phyloP scores from a whole-genome alignment of 2,329 filamentous ascomycete genomes.

The Colletotrichum sp. region DNA sequence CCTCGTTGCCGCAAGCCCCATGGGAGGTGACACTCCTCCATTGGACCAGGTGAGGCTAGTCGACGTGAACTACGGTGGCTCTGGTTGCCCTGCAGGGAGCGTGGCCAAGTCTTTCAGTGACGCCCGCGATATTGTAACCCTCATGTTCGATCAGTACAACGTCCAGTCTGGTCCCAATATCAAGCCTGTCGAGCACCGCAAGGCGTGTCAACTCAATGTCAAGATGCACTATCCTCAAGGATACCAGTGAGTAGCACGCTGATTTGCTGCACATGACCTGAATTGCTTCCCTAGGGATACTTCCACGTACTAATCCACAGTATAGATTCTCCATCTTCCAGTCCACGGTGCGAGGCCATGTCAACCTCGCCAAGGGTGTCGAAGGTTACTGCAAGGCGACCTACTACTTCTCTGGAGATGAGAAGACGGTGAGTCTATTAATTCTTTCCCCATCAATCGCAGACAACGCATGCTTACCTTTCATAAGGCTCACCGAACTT shows the following conservation, averaged over 20 bases:
- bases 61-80: conserved; percentile 29
- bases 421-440: conserved; percentile 38
- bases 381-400: conserved; percentile 54
- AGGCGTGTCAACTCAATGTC: conserved; percentile 60
- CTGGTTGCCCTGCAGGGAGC: conserved; percentile 29
- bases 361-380: conserved; percentile 48
- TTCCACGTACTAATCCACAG: background rate
- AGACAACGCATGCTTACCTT: accelerated
- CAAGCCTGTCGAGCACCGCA: conserved; percentile 46
- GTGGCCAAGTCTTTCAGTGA: conserved; percentile 28
- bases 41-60: conserved; percentile 29
- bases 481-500: conserved; percentile 39
- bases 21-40: conserved; percentile 17
- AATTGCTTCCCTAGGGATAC: accelerated
- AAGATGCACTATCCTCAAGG: conserved; percentile 55
- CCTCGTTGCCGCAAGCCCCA: conserved; percentile 7
- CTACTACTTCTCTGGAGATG: conserved; percentile 57
- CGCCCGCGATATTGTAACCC: conserved; percentile 42
- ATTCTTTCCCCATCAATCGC: background rate
- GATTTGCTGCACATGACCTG: background rate
- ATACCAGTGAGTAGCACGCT: conserved; percentile 42
- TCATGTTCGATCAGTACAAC: conserved; percentile 57
- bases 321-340: conserved; percentile 47
- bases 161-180: conserved; percentile 52
- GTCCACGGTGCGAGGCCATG: conserved; percentile 58